These are phyloP conservation scores for Talaromyces sp. DNA, from an alignment of 2,329 filamentous ascomycete genomes.

Conservation along the genomic window DNA sequence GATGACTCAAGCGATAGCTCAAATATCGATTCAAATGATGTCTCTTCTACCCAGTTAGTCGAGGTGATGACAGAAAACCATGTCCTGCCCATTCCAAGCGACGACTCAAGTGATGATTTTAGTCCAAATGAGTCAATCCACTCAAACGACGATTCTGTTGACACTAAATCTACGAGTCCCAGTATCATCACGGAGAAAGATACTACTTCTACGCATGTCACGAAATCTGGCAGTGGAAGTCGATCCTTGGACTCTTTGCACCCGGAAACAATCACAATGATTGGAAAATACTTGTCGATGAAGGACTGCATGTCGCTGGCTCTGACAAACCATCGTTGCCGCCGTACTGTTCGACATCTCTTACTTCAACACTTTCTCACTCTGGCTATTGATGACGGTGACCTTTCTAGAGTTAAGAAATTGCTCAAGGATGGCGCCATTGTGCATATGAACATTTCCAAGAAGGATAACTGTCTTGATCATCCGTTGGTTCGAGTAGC, in stretches of 20 bases:
- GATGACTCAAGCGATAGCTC: too few species aligned
- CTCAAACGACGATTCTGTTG: not conserved
- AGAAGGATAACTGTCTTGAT: not conserved
- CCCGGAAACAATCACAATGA: not conserved
- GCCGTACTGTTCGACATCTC: not conserved
- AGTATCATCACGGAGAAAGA: not conserved
- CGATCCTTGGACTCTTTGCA: not conserved
- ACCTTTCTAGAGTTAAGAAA: not conserved
- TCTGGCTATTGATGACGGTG: not conserved
- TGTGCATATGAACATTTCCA: not conserved
- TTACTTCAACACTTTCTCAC: not conserved
- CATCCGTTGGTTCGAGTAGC: not conserved
- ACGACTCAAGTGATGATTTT: not conserved
- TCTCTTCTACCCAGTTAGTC: too few species aligned
- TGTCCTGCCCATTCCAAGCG: not conserved
- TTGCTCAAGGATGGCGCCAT: not conserved
- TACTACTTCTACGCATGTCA: not conserved
- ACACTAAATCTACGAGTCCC: not conserved
- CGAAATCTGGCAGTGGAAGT: not conserved
- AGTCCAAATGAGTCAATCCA: not conserved
- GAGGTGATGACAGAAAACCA: too few species aligned
- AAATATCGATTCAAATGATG: too few species aligned
- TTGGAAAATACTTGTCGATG: not conserved
- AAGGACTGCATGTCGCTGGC: not conserved
- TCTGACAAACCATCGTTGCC: not conserved